A percentile compares a stretch with the other conserved stretches of the same genome.
These are phyloP conservation scores for Boletus sp. DNA, from an alignment of 1,284 basidiomycete genomes.

Conservation along the genomic window DNA sequence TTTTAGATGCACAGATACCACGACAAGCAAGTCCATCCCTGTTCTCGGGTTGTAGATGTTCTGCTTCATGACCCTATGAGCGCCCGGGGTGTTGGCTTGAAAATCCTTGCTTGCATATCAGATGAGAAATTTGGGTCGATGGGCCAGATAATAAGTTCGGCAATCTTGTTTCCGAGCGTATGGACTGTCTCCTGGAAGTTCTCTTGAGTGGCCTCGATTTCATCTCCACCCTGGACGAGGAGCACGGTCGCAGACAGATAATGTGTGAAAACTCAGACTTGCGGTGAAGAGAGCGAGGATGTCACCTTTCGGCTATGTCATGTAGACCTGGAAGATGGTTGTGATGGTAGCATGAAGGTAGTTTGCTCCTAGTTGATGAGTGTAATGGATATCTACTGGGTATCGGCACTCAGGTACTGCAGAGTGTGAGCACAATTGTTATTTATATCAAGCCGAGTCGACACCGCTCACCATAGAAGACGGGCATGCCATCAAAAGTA, in stretches of 20 bases:
- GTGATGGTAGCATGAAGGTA: slow-evolving; percentile 99
- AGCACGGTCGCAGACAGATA: neutral
- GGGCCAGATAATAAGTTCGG: slow-evolving; percentile 93
- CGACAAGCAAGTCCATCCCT: no score
- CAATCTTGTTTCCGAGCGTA: slow-evolving; percentile 94
- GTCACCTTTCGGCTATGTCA: slow-evolving; percentile 97
- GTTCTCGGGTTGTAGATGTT: no score
- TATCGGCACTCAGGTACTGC: slow-evolving; percentile 95
- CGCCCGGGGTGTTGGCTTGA: slow-evolving; percentile 38
- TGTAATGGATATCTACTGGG: slow-evolving; percentile 99
- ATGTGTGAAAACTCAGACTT: slow-evolving; percentile 31
- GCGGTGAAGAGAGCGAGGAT: slow-evolving; percentile 97
- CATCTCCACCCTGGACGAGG: slow-evolving; percentile 86
- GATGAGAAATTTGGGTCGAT: slow-evolving; percentile 98
- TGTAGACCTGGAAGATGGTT: slow-evolving; percentile 99
- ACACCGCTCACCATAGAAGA: slow-evolving; percentile 77
- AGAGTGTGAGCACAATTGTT: slow-evolving; percentile 7
- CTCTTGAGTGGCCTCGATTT: slow-evolving; percentile 97
- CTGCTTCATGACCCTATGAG: no score
- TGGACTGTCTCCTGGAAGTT: slow-evolving; percentile 95
- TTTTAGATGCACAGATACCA: no score
- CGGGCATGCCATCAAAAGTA: slow-evolving; percentile 95
- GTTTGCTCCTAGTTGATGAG: slow-evolving; percentile 96
- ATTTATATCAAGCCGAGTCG: neutral
- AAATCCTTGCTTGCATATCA: slow-evolving; percentile 99